Base-by-base conservation (phyloP, 2,329 filamentous ascomycete genomes). In the Talaromyces sp. region DNA sequence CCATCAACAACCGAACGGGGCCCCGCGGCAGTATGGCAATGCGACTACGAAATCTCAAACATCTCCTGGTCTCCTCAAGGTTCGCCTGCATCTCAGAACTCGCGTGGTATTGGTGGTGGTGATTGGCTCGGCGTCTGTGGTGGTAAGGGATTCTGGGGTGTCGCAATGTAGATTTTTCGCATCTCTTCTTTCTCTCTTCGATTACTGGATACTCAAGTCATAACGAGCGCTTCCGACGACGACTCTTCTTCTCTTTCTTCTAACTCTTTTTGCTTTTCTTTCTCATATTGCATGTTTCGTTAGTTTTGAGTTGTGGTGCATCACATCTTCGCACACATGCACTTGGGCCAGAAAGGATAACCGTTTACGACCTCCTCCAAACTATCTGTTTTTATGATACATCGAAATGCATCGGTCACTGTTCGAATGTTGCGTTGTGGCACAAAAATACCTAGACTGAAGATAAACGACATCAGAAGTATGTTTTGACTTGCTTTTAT, bases 91-190 rank as follows among this genome's bases (percentile, higher is more conserved):
- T 65, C 71, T 6, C 70, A 73, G 11, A 70, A 73, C 14, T 69
- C 73, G 11, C 73, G 74, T 3, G 28, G 28, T 28, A 28, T 3
- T 28, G 28, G 28, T 28, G 28, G 28, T 28, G 28, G 28, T 12
- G 75, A 78, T 66, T 78, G 76, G 76, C 68, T 81, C 37, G 78
- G 79, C 5, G 77, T 80, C 21, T 80, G 77, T 63, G 78, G 77
- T 25, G 79, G 79, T 31, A 72, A 76, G 61, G 78, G 77, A 5
- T 70, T 81, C 37, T 80, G 78, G 74, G 77, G 77, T 5, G 79
- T 81, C 55, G 68, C 74, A 9, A 64, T 79, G 65, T 79, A 67
- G 71, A 56, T 39, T 52, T 12, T 37, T 44, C 9, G 21, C 16
- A 14, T 54, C 56, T 14, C 54, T 40, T 52, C 33, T 52, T 31